phyloP scores from a whole-genome alignment of 345 rosid genomes.

The Melaleuca alternifolia region DNA sequence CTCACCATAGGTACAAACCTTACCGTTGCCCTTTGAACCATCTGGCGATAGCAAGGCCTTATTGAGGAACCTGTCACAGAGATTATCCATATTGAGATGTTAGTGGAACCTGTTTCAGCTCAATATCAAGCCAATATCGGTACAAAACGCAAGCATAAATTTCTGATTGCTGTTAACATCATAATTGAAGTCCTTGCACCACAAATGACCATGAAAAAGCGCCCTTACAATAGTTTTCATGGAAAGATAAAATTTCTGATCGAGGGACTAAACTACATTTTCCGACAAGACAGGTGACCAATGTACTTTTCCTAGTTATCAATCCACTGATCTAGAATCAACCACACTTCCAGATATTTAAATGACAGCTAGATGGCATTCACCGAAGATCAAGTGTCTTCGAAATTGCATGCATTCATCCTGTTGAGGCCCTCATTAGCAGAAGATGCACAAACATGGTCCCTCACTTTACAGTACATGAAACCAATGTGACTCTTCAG shows the following conservation, averaged over 20 bases:
- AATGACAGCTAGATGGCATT: not conserved
- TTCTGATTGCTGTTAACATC: not conserved
- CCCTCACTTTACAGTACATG: not conserved
- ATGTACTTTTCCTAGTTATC: not conserved
- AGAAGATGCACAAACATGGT: not conserved
- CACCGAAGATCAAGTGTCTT: not conserved
- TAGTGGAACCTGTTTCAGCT: not conserved
- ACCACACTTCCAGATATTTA: not conserved
- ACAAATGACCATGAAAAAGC: not conserved
- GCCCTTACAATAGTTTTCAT: not conserved
- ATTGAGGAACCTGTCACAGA: constrained; percentile 31
- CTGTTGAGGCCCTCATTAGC: not conserved
- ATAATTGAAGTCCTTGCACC: not conserved
- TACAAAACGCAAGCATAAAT: not conserved
- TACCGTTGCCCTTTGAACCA: constrained; percentile 15
- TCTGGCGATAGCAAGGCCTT: constrained; percentile 32
- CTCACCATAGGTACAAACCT: constrained; percentile 27
- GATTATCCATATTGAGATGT: not conserved
- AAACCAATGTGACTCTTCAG: not conserved
- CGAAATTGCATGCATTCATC: not conserved
- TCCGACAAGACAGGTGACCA: not conserved
- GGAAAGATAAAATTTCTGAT: not conserved
- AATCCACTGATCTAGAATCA: not conserved
- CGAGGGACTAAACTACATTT: not conserved
- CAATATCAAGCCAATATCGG: not conserved